phyloP scores from a whole-genome alignment of 352 stramenopile genomes.

The Globisporangium barbulae region DNA sequence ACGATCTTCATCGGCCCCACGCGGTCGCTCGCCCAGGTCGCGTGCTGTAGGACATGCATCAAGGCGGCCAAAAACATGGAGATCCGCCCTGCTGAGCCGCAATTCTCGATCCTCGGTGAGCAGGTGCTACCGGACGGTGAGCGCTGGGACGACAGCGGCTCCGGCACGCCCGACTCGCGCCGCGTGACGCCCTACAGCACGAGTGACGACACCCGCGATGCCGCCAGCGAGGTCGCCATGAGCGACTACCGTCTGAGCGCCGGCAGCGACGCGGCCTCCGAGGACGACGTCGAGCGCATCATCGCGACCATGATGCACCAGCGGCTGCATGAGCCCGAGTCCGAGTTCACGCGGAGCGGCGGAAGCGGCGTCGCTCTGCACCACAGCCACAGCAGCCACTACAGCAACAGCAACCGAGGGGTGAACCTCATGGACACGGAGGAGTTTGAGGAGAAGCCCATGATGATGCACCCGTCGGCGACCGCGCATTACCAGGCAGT shows the following conservation, averaged over 20 bases:
- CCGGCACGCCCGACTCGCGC: slow-evolving; percentile 2
- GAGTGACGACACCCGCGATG: slow-evolving; percentile 4
- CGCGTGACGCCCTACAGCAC: neutral
- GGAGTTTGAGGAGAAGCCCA: slow-evolving; percentile 11
- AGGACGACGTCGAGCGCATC: slow-evolving; percentile 17
- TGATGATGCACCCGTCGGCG: neutral
- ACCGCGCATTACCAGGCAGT: neutral
- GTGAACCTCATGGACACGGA: neutral
- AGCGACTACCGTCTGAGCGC: slow-evolving; percentile 15
- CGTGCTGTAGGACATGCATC: slow-evolving; percentile 6
- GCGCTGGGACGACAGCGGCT: slow-evolving; percentile 8
- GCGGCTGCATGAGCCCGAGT: neutral
- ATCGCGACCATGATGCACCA: slow-evolving; percentile 12
- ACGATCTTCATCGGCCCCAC: slow-evolving; percentile 33
- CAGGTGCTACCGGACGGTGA: slow-evolving; percentile 1
- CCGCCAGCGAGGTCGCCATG: slow-evolving; percentile 9
- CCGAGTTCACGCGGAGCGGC: neutral
- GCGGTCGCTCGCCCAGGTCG: neutral
- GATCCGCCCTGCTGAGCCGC: slow-evolving; percentile 19
- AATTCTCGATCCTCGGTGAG: slow-evolving; percentile 26
- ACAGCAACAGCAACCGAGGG: neutral
- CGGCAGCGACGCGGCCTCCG: slow-evolving; percentile 8
- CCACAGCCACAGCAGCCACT: neutral
- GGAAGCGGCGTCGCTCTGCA: neutral
- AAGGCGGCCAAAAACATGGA: slow-evolving; percentile 21